These are phyloP conservation scores for Komagataella pseudopastoris DNA, from an alignment of 805 yeast genomes.

Conservation along the genomic window DNA sequence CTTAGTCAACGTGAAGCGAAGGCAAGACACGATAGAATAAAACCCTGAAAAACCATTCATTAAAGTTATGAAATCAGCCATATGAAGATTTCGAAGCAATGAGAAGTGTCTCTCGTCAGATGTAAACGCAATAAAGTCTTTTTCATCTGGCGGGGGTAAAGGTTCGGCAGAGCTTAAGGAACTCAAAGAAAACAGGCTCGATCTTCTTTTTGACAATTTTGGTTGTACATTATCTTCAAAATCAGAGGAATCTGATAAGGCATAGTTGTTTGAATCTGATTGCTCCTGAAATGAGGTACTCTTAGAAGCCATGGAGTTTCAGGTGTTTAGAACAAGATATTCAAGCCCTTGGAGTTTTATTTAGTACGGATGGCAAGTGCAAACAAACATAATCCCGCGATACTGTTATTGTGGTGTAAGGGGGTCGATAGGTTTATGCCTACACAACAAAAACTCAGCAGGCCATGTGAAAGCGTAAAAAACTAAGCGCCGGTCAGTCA, in stretches of 20 bases:
- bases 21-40: slow-evolving; percentile 75
- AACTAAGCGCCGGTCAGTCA: background rate
- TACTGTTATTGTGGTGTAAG: background rate
- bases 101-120: slow-evolving; percentile 78
- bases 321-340: background rate
- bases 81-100: slow-evolving; percentile 73
- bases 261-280: background rate
- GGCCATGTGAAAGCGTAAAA: background rate
- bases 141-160: slow-evolving; percentile 64
- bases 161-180: slow-evolving; percentile 28
- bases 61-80: slow-evolving; percentile 94
- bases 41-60: slow-evolving; percentile 92
- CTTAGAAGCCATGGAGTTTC: background rate
- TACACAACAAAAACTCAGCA: background rate
- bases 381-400: background rate
- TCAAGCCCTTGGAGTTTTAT: background rate
- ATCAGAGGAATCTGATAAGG: background rate
- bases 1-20: slow-evolving; percentile 65
- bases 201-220: slow-evolving; percentile 4
- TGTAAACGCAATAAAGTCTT: slow-evolving; percentile 68
- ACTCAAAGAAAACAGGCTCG: slow-evolving; percentile 40
- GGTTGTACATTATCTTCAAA: background rate
- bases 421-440: background rate
- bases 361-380: background rate
- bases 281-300: background rate